These are phyloP conservation scores for Pulveroboletus sp. DNA, from an alignment of 768 basidiomycete genomes.

Conservation along the genomic window DNA sequence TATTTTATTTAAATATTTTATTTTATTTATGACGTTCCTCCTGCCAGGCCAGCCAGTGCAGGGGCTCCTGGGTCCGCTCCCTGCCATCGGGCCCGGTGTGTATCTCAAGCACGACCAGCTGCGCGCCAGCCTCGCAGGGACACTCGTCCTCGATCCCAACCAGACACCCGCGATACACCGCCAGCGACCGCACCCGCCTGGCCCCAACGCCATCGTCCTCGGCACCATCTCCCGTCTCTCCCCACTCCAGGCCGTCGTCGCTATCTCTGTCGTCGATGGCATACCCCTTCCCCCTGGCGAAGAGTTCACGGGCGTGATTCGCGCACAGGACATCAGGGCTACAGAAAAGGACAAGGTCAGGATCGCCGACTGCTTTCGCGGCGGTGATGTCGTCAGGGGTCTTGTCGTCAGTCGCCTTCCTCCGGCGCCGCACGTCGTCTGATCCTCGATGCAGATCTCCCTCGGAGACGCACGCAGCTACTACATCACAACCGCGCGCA, in stretches of 20 bases:
- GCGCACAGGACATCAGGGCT: conserved; percentile 81
- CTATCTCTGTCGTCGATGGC: conserved; percentile 85
- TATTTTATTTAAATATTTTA: conserved; percentile 2
- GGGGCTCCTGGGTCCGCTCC: conserved; percentile 48
- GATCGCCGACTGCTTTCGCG: conserved; percentile 86
- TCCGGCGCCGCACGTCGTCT: conserved; percentile 1
- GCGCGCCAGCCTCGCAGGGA: conserved; percentile 68
- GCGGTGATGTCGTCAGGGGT: conserved; percentile 86
- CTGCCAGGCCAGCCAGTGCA: conserved; percentile 79
- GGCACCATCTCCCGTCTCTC: conserved; percentile 81
- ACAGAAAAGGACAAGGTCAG: conserved; percentile 89
- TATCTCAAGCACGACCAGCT: conserved; percentile 60
- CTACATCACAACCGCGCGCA: conserved; percentile 86
- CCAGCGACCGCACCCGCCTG: conserved; percentile 67
- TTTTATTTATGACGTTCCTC: conserved; percentile 35
- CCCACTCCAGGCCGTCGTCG: conserved; percentile 75
- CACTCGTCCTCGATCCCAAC: conserved; percentile 37
- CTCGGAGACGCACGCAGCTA: conserved; percentile 89
- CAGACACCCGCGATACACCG: conserved; percentile 59
- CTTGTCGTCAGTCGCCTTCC: conserved; percentile 57
- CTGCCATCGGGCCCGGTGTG: conserved; percentile 59
- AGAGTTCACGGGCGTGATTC: conserved; percentile 86
- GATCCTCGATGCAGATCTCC: conserved; percentile 57
- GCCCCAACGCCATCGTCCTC: conserved; percentile 70
- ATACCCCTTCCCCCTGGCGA: conserved; percentile 77